These are phyloP conservation scores for Citrus australasica DNA, from an alignment of 345 rosid species.

Conservation along the genomic window DNA sequence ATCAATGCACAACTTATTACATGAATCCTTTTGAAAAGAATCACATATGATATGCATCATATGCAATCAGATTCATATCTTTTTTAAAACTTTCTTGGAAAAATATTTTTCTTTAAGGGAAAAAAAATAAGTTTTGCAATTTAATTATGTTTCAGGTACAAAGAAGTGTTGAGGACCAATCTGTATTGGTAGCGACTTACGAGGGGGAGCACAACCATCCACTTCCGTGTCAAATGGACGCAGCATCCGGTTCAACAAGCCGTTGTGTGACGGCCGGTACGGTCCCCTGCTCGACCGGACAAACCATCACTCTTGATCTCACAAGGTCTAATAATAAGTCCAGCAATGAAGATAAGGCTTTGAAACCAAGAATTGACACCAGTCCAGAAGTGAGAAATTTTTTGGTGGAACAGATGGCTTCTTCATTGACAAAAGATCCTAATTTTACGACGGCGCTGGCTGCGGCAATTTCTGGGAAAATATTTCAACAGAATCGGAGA, in stretches of 20 bases:
- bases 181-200: conserved; percentile 83
- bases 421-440: conserved; percentile 88
- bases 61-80: neutral
- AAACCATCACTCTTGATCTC: conserved; percentile 48
- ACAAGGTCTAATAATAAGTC: conserved; percentile 35
- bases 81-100: neutral
- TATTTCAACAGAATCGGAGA: conserved; percentile 45
- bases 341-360: conserved; percentile 17
- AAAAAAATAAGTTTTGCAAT: neutral
- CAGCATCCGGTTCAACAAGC: conserved; percentile 40
- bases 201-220: conserved; percentile 99
- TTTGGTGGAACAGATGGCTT: conserved; percentile 95
- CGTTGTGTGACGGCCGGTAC: conserved; percentile 34
- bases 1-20: neutral
- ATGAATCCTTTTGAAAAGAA: too few species aligned
- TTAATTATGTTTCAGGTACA: conserved; percentile 64
- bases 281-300: conserved; percentile 40
- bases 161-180: conserved; percentile 85
- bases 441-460: conserved; percentile 94
- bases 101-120: too few species aligned
- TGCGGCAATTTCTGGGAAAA: conserved; percentile 86
- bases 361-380: conserved; percentile 43
- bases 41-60: too few species aligned
- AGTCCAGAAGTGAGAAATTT: conserved; percentile 52
- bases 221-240: conserved; percentile 55